A percentile compares a stretch with the other conserved stretches of the same genome.
Evolutionary conservation across 495 filamentous ascomycete genomes (phyloP).

Genomic region (Trypethelium eluteriae): DNA sequence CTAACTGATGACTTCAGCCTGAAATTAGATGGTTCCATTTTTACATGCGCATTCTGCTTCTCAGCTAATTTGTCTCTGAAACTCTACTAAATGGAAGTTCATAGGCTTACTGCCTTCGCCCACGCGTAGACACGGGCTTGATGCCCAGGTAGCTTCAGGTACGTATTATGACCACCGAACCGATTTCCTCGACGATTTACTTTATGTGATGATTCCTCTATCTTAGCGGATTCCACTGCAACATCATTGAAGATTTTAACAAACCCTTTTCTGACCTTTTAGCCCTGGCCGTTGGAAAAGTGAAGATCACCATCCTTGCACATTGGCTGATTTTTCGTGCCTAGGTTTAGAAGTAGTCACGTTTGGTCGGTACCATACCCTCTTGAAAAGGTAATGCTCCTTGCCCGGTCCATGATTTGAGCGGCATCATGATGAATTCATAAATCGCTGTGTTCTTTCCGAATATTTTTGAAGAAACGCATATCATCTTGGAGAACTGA

Average conservation of each 20-base stretch:
- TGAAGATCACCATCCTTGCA: neutral
- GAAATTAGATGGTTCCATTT: slow-evolving; percentile 27
- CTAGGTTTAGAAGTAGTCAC: too few species aligned
- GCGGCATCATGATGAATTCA: slow-evolving; percentile 54
- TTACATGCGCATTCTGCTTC: neutral
- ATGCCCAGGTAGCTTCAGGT: too few species aligned
- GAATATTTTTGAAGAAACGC: slow-evolving; percentile 68
- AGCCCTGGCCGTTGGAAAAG: neutral
- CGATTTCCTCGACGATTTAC: neutral
- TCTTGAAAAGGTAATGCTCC: too few species aligned
- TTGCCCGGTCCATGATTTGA: too few species aligned
- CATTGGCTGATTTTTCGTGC: neutral
- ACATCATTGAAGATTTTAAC: neutral
- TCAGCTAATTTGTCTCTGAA: neutral
- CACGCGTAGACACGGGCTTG: too few species aligned
- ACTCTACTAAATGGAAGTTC: too few species aligned
- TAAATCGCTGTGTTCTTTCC: slow-evolving; percentile 75
- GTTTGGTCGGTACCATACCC: too few species aligned
- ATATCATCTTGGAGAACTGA: slow-evolving; percentile 97
- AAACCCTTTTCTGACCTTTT: neutral
- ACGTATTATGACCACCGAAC: too few species aligned
- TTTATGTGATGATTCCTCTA: slow-evolving; percentile 12
- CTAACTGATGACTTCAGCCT: slow-evolving; percentile 27
- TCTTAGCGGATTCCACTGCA: slow-evolving; percentile 2
- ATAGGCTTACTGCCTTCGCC: too few species aligned